Evolutionary conservation across 2,329 filamentous ascomycete genomes (phyloP), one percentile per base, ranked within the genome.

Genomic region (Fusarium sublunatum): DNA sequence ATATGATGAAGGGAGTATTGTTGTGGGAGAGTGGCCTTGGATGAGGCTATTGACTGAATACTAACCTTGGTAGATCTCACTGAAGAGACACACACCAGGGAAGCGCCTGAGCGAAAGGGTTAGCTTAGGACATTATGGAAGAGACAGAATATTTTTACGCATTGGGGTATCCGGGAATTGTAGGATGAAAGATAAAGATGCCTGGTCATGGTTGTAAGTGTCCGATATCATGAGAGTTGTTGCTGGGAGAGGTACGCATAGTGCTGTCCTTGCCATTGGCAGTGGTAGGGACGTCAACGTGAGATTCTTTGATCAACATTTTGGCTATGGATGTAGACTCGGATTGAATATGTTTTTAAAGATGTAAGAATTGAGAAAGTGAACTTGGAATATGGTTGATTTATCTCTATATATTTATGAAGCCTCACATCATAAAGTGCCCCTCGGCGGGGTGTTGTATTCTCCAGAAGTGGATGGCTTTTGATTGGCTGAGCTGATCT

Each of bases 51-150:
- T 92, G 76, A 49, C 11, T 15, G 11, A 9, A 15, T 35, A 43
- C 56, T 48, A n/a, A 93, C 92, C 93, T 88, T 97, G 93, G 74
- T 97, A 97, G 71, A 97, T 97, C 79, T 97, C 93, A 69, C 90
- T 93, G 75, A 96, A 97, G 53, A 97, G 83, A 12, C 91, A 90
- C 6, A 97, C 91, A 19, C 91, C 93, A 0, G 93, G 93, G 72
- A 96, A 97, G 45, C 83, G 82, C 28, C 86, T 87, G 57, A 4
- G 10, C 10, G 7, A 38, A 3, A 13, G 25, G 7, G 26, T 69
- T 15, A 71, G 58, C 15, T 13, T n/a, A 13, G 8, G 5, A 8
- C 10, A 25, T 6, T 22, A 5, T 15, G 6, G 12, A 28, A 10
- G 5, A 13, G 13, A 12, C 3, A 13, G 4, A 15, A 24, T 6